Evolutionary conservation across 1,139 yeast genomes (phyloP), one percentile per base, ranked within the genome.

Genomic region (Torulaspora pretoriensis): DNA sequence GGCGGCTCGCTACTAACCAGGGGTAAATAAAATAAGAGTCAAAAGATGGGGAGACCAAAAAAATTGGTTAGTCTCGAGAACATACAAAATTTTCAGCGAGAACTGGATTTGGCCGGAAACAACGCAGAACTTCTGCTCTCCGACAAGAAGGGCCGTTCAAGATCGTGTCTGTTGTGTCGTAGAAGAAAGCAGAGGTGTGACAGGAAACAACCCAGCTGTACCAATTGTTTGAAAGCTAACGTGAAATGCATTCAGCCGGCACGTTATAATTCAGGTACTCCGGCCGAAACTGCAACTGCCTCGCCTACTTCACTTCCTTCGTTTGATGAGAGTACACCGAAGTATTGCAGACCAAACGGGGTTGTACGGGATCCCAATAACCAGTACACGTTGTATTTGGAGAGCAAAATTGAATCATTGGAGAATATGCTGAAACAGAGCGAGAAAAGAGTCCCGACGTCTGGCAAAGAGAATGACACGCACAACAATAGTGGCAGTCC

Each of bases 211-310:
- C 84, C 84, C 2, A 69, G 77, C 35, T 79, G 84, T 55, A 75
- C 83, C 7, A 78, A 79, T 33, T 79, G 84, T 61, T 61, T 78
- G 42, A 77, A 77, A 53, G 80, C 83, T 0, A 77, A 74, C 22
- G 77, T 73, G 3, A 66, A 70, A 48, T 79, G 84, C 59, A 67
- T 78, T 3, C 81, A 79, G 55, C 84, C 84, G 0, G 77, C 77
- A 4, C 69, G 77, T 43, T 79, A 79, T n/a, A 64, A 61, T 14
- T 32, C 47, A 22, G 35, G 30, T 26, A 29, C 26, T 8, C 14
- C 25, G 16, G 17, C 22, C 6, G 35, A 27, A 3, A 16, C 30
- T 25, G 46, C 32, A 22, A 34, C 36, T n/a, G 28, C 37, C 4
- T 28, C 47, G 5, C 40, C 42, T 8, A 38, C 42, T 4, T 34